Percentiles rank a stretch among this genome's conserved stretches.
phyloP scores from a whole-genome alignment of 202 grass and related monocot genomes.

The Setaria viridis region DNA sequence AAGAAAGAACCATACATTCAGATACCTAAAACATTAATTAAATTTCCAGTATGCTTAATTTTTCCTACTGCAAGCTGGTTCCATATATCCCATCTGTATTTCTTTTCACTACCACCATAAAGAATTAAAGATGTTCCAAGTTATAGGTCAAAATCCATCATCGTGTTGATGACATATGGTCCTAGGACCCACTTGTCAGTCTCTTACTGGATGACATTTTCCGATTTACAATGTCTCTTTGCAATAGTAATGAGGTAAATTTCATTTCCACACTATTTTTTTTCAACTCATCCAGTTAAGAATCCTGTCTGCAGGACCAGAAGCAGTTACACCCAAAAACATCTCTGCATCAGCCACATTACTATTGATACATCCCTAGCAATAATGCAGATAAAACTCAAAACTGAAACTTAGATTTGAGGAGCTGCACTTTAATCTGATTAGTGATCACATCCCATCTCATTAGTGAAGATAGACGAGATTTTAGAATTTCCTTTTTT shows the following conservation, averaged over 20 bases:
- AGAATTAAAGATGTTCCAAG: not conserved
- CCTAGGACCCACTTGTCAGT: not conserved
- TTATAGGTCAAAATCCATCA: not conserved
- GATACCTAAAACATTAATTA: not conserved
- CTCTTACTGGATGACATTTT: not conserved
- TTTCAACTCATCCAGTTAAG: not conserved
- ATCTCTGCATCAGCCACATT: not conserved
- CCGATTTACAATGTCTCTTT: too few species aligned
- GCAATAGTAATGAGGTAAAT: too few species aligned
- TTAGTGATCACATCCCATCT: not conserved
- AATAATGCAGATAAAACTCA: not conserved
- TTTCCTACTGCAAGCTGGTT: not conserved
- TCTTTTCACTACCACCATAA: not conserved
- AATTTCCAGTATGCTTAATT: too few species aligned
- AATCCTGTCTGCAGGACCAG: constrained; percentile 22
- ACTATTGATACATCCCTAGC: not conserved
- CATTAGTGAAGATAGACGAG: not conserved
- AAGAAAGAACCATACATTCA: not conserved
- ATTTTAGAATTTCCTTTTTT: not conserved
- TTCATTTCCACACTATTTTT: too few species aligned
- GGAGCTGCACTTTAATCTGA: not conserved
- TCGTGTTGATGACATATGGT: not conserved
- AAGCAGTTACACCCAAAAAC: constrained; percentile 31
- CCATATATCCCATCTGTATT: too few species aligned
- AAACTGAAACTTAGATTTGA: not conserved